These are phyloP conservation scores for Colletotrichum nymphaeae DNA, from an alignment of 2,329 filamentous ascomycete genomes.

Conservation along the genomic window DNA sequence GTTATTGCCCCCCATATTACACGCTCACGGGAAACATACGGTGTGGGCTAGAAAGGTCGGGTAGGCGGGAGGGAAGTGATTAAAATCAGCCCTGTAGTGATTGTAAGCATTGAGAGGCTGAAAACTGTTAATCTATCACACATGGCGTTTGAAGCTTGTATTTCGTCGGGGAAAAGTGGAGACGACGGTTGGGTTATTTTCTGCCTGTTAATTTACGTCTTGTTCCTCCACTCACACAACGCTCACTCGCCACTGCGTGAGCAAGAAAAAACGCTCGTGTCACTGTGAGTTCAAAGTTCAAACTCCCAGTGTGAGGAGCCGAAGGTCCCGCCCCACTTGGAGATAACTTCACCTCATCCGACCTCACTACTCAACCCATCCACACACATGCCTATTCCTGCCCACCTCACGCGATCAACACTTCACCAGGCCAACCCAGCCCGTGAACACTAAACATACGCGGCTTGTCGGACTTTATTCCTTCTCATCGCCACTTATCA, in stretches of 20 bases:
- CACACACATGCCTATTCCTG: neutral
- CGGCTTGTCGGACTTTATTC: neutral
- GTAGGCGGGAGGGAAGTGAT: neutral
- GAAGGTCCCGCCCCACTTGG: slow-evolving; percentile 8
- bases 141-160: slow-evolving; percentile 28
- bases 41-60: slow-evolving; percentile 3
- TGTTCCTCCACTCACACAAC: neutral
- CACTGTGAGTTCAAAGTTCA: slow-evolving; percentile 5
- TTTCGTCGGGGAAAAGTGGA: slow-evolving; percentile 29
- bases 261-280: neutral
- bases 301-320: neutral
- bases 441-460: too few species aligned
- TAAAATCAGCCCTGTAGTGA: slow-evolving; percentile 20
- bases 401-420: neutral
- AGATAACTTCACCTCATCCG: slow-evolving; percentile 28
- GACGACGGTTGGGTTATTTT: neutral
- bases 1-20: slow-evolving; percentile 26
- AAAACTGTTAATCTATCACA: slow-evolving; percentile 13
- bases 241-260: neutral
- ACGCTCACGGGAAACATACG: slow-evolving; percentile 7
- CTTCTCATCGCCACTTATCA: too few species aligned
- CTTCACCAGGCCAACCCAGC: neutral
- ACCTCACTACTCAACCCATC: neutral
- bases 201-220: neutral
- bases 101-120: neutral